Conservation (phyloP, 2,329 filamentous ascomycete genomes). For the Myotisia sp. region DNA sequence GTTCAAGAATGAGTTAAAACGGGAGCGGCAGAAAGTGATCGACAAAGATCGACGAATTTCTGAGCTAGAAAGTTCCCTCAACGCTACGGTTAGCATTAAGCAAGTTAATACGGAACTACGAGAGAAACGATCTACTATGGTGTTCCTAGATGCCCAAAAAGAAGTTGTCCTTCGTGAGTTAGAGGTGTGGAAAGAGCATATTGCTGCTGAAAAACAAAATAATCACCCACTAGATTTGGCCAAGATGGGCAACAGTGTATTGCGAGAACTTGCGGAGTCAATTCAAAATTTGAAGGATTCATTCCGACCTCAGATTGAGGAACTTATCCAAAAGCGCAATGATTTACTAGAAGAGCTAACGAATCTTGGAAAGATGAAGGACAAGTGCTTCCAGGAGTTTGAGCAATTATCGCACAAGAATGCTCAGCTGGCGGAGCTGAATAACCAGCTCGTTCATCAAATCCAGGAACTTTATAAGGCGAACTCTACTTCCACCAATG, state of each 20-base stretch:
- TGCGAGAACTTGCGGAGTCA: slow-evolving; percentile 48
- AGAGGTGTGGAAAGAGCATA: slow-evolving; percentile 74
- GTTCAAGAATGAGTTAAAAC: slow-evolving; percentile 58
- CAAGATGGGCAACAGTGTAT: slow-evolving; percentile 49
- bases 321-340: slow-evolving; percentile 77
- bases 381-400: slow-evolving; percentile 87
- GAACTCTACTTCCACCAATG: slow-evolving; percentile 40
- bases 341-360: slow-evolving; percentile 73
- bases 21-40: slow-evolving; percentile 69
- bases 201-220: slow-evolving; percentile 71
- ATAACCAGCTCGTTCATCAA: slow-evolving; percentile 86
- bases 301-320: slow-evolving; percentile 59
- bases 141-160: slow-evolving; percentile 81
- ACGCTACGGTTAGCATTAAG: slow-evolving; percentile 48
- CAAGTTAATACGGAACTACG: slow-evolving; percentile 74
- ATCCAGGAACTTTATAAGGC: slow-evolving; percentile 89
- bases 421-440: slow-evolving; percentile 81
- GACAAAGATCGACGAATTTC: slow-evolving; percentile 77
- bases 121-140: slow-evolving; percentile 92
- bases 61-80: slow-evolving; percentile 52
- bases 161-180: slow-evolving; percentile 91
- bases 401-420: slow-evolving; percentile 92
- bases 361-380: slow-evolving; percentile 68
- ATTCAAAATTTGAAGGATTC: slow-evolving; percentile 64
- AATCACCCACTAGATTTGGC: slow-evolving; percentile 66